These are phyloP conservation scores for Tetrahymena elliotti DNA, from an alignment of 73 alveolate genomes.

Conservation along the genomic window DNA sequence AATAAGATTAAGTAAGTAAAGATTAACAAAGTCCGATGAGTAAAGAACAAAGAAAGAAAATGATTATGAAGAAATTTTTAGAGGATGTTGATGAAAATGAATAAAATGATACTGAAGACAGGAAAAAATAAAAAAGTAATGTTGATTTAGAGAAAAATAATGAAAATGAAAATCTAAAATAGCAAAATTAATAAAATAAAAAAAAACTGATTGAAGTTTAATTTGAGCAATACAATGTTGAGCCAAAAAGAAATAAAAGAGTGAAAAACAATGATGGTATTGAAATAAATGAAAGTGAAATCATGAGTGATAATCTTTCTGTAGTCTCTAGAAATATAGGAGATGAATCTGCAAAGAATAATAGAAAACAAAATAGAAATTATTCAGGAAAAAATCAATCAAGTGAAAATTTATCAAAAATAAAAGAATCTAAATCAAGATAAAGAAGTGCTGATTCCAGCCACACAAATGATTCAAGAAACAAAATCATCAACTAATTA, in stretches of 20 bases:
- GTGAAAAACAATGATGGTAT: neutral
- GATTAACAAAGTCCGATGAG: neutral
- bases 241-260: neutral
- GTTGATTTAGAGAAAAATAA: neutral
- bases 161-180: neutral
- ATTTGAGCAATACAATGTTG: neutral
- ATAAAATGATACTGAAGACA: neutral
- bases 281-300: neutral
- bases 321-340: neutral
- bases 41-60: neutral
- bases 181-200: neutral
- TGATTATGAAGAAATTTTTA: neutral
- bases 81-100: neutral
- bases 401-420: neutral
- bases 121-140: neutral
- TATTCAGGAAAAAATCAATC: neutral
- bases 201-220: neutral
- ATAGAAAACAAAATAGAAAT: neutral
- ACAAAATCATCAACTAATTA: neutral
- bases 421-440: neutral
- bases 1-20: neutral
- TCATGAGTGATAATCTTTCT: neutral
- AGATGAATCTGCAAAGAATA: neutral
- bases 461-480: neutral
- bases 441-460: neutral